A percentile compares a stretch with the other conserved stretches of the same genome.
These are phyloP conservation scores for Cucurbitaria berberidis DNA, from an alignment of 2,329 filamentous ascomycete species.

Conservation along the genomic window DNA sequence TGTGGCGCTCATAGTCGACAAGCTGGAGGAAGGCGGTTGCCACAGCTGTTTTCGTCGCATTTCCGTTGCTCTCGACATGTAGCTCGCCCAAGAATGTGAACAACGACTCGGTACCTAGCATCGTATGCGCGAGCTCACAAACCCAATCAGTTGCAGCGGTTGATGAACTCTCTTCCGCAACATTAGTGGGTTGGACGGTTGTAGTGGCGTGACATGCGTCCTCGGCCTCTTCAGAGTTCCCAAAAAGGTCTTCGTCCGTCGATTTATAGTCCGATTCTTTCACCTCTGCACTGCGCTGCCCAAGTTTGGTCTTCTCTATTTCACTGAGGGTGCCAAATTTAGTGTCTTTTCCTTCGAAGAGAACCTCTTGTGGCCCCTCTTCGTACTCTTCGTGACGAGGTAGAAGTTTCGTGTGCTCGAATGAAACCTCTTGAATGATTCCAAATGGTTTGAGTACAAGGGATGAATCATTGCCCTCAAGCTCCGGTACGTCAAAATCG, in stretches of 20 bases:
- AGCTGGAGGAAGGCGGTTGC: neutral
- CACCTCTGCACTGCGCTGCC: no score
- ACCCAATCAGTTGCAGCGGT: neutral
- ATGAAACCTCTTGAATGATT: neutral
- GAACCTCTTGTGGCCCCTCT: neutral
- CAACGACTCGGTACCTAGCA: conserved; percentile 3
- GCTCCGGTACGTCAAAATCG: neutral
- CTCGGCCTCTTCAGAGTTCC: neutral
- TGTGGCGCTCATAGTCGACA: conserved; percentile 1
- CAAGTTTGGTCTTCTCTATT: neutral
- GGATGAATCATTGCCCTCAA: neutral
- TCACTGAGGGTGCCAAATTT: neutral
- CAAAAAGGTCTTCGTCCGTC: neutral
- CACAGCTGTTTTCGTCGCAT: neutral
- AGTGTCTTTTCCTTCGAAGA: neutral
- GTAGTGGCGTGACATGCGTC: no score
- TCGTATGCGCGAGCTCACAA: neutral
- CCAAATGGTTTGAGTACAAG: neutral
- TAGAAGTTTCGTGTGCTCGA: neutral
- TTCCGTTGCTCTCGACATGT: neutral
- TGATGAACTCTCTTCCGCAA: neutral
- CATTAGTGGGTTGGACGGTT: neutral
- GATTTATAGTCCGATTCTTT: neutral
- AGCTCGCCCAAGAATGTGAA: conserved; percentile 1
- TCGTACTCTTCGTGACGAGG: neutral